Percentiles rank a stretch among this genome's conserved stretches.
phyloP scores from a whole-genome alignment of 2,329 filamentous ascomycete species.

The Beauveria asiatica region DNA sequence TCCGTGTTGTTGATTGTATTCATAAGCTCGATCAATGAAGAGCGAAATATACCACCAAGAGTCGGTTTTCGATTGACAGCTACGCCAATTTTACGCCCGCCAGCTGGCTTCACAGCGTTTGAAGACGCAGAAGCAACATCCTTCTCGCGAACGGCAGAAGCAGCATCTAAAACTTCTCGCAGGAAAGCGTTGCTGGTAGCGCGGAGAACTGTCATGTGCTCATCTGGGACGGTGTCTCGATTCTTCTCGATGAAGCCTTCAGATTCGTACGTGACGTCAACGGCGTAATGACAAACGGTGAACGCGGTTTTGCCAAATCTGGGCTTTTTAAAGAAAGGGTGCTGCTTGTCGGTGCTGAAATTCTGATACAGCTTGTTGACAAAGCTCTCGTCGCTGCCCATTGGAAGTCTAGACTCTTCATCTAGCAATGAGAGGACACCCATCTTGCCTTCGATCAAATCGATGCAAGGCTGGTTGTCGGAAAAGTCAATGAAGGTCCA shows the following conservation, averaged over 20 bases:
- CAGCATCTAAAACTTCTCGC: conserved; percentile 73
- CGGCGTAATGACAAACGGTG: conserved; percentile 95
- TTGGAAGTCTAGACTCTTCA: conserved; percentile 91
- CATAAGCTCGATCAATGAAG: conserved; percentile 96
- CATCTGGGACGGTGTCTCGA: conserved; percentile 93
- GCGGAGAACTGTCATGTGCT: conserved; percentile 89
- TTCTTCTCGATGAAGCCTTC: conserved; percentile 99
- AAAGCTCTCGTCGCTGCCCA: conserved; percentile 96
- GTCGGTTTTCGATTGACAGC: conserved; percentile 95
- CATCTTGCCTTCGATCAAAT: conserved; percentile 93
- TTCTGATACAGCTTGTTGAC: conserved; percentile 94
- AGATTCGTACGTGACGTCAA: conserved; percentile 97
- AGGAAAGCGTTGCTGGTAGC: conserved; percentile 81
- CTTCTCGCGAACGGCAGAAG: conserved; percentile 81
- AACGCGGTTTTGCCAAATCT: conserved; percentile 95
- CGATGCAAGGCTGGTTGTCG: conserved; percentile 98
- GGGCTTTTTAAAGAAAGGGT: conserved; percentile 97
- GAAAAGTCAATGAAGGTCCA: conserved; percentile 99
- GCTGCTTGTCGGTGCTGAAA: conserved; percentile 72
- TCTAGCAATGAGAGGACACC: conserved; percentile 88
- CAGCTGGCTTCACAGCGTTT: conserved; percentile 69
- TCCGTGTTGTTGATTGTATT: conserved; percentile 95
- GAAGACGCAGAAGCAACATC: conserved; percentile 59
- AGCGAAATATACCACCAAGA: conserved; percentile 96
- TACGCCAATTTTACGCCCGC: conserved; percentile 79